Evolutionary conservation across 345 rosid genomes (phyloP).

Genomic region (Eucalyptus lansdowneana): DNA sequence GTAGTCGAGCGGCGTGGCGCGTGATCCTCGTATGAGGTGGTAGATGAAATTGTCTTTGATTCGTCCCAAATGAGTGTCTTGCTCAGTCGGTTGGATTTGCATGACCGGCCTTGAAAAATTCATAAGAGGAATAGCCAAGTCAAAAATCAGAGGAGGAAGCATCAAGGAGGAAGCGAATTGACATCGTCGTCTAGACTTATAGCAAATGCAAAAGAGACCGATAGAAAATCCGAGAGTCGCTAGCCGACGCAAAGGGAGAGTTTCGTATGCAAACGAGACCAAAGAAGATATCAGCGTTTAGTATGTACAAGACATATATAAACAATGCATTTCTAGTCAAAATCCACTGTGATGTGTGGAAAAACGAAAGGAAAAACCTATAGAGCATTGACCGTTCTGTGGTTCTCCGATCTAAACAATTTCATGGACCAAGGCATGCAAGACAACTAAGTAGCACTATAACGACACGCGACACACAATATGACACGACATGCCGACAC

Average conservation of each 20-base stretch:
- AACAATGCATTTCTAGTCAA: neutral
- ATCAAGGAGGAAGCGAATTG: neutral
- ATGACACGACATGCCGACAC: rapidly evolving
- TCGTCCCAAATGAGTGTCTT: neutral
- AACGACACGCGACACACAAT: rapidly evolving
- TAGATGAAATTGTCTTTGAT: neutral
- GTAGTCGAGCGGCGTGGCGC: neutral
- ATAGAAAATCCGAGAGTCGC: neutral
- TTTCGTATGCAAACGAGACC: neutral
- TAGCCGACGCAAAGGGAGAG: neutral
- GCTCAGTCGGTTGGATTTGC: neutral
- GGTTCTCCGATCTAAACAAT: neutral
- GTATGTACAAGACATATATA: neutral
- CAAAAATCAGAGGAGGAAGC: neutral
- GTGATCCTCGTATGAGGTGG: neutral
- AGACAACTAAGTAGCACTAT: rapidly evolving
- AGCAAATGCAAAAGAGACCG: neutral
- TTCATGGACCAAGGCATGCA: neutral
- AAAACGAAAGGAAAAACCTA: too few species aligned
- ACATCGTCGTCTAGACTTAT: neutral
- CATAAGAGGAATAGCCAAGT: neutral
- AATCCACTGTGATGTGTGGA: neutral
- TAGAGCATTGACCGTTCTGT: neutral
- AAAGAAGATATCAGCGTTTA: neutral
- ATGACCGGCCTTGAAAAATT: neutral